Evolutionary conservation across 1,284 basidiomycete genomes (phyloP).

Genomic region (Neonothopanus nambi): DNA sequence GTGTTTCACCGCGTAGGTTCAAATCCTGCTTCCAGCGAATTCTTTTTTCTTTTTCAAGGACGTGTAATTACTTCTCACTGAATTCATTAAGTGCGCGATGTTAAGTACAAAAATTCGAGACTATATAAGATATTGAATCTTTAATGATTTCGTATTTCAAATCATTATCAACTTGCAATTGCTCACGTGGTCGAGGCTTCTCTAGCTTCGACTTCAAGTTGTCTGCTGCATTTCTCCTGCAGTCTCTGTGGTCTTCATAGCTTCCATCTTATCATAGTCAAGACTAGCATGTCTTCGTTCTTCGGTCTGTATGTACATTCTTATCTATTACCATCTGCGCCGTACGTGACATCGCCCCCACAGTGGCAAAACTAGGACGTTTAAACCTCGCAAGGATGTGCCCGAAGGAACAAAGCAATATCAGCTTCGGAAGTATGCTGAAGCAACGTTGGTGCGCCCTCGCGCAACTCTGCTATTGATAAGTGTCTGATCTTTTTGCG

Average conservation of each 20-base stretch:
- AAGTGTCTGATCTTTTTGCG: neutral
- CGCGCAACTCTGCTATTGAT: neutral
- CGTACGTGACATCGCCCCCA: neutral
- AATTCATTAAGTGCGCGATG: no score
- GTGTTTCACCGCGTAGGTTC: no score
- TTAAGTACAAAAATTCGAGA: no score
- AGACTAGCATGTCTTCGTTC: constrained; percentile 71
- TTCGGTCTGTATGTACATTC: constrained; percentile 70
- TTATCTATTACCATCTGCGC: constrained; percentile 5
- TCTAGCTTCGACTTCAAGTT: no score
- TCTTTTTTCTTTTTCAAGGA: no score
- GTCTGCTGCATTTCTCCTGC: neutral
- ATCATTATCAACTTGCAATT: no score
- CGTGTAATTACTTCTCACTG: no score
- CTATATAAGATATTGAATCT: no score
- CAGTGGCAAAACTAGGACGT: constrained; percentile 90
- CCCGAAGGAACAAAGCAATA: constrained; percentile 97
- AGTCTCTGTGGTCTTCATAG: neutral
- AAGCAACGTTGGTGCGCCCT: constrained; percentile 83
- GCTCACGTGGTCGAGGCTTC: no score
- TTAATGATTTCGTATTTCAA: no score
- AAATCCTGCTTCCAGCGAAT: no score
- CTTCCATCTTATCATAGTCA: constrained; percentile 16
- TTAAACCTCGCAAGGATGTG: constrained; percentile 94
- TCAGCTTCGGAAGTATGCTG: constrained; percentile 95